Evolutionary conservation across 2,329 filamentous ascomycete species (phyloP).

Genomic region (Pseudogymnoascus sp.): DNA sequence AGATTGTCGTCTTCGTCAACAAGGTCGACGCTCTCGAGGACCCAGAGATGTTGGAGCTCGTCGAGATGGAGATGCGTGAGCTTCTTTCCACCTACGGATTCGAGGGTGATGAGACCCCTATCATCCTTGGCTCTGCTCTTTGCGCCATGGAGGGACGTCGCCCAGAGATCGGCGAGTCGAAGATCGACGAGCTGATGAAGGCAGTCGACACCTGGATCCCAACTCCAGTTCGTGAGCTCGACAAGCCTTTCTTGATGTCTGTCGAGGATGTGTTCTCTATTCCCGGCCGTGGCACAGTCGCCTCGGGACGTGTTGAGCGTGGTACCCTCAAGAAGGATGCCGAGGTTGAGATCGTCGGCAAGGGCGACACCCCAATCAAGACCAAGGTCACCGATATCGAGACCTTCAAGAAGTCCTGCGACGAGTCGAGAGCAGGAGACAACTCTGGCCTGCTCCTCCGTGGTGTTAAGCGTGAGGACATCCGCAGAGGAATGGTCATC

Average conservation of each 20-base stretch:
- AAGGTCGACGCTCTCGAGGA: slow-evolving; percentile 97
- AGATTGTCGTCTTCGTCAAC: slow-evolving; percentile 99
- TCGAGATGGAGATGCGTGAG: slow-evolving; percentile 99
- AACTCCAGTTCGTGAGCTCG: slow-evolving; percentile 83
- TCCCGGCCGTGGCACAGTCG: slow-evolving; percentile 89
- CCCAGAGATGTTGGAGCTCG: slow-evolving; percentile 98
- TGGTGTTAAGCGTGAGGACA: slow-evolving; percentile 91
- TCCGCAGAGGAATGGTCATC: slow-evolving; percentile 91
- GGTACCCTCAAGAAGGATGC: slow-evolving; percentile 87
- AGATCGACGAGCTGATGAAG: slow-evolving; percentile 85
- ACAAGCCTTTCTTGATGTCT: slow-evolving; percentile 99
- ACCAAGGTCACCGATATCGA: slow-evolving; percentile 99
- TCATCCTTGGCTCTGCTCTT: slow-evolving; percentile 93
- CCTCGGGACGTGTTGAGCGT: slow-evolving; percentile 94
- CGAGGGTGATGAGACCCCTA: slow-evolving; percentile 95
- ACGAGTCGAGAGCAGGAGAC: slow-evolving; percentile 91
- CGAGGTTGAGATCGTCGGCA: slow-evolving; percentile 92
- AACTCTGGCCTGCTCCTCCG: slow-evolving; percentile 96
- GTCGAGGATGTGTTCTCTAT: slow-evolving; percentile 92
- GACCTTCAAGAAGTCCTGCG: slow-evolving; percentile 99
- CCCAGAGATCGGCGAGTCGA: slow-evolving; percentile 76
- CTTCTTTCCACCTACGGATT: slow-evolving; percentile 88
- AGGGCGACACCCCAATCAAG: slow-evolving; percentile 75
- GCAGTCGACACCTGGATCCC: slow-evolving; percentile 96
- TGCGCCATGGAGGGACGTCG: slow-evolving; percentile 84